A percentile compares a stretch with the other conserved stretches of the same genome.
Conservation (phyloP, 306 rosid species). For the Vigna radiata region DNA sequence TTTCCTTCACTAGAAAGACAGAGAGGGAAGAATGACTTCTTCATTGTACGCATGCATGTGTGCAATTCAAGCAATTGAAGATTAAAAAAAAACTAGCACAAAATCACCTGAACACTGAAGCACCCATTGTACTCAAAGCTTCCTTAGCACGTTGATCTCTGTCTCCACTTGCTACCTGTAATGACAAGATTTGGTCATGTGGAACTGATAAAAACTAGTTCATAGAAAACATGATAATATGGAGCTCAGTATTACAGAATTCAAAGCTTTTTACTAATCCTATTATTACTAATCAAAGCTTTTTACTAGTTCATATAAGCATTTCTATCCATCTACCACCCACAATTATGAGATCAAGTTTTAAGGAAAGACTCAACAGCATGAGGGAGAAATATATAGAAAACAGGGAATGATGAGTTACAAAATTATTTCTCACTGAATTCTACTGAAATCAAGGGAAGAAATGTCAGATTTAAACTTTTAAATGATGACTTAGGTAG, state of each 20-base stretch:
- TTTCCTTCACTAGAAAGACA: slow-evolving; percentile 20
- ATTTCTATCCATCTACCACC: background rate
- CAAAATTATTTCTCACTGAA: slow-evolving; percentile 9
- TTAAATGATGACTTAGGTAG: background rate
- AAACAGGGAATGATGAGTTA: background rate
- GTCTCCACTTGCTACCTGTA: slow-evolving; percentile 86
- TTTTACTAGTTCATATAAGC: background rate
- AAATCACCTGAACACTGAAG: slow-evolving; percentile 88
- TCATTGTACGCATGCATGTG: slow-evolving; percentile 19
- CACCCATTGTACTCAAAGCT: slow-evolving; percentile 97
- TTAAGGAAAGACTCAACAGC: background rate
- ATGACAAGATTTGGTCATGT: slow-evolving; percentile 12
- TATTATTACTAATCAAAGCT: background rate
- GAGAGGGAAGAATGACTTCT: slow-evolving; percentile 20
- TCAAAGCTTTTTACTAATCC: slow-evolving; percentile 7
- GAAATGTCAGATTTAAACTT: slow-evolving; percentile 1
- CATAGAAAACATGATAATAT: slow-evolving; percentile 14
- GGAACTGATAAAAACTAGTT: slow-evolving; percentile 24
- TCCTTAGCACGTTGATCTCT: slow-evolving; percentile 80
- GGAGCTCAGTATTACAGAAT: slow-evolving; percentile 2
- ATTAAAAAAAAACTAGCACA: background rate
- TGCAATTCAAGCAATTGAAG: slow-evolving; percentile 32
- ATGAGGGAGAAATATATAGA: background rate
- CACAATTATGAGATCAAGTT: background rate
- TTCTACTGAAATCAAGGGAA: slow-evolving; percentile 28